Base-by-base conservation (phyloP, 108 stramenopile genomes). In the Aurantiochytrium sp. region DNA sequence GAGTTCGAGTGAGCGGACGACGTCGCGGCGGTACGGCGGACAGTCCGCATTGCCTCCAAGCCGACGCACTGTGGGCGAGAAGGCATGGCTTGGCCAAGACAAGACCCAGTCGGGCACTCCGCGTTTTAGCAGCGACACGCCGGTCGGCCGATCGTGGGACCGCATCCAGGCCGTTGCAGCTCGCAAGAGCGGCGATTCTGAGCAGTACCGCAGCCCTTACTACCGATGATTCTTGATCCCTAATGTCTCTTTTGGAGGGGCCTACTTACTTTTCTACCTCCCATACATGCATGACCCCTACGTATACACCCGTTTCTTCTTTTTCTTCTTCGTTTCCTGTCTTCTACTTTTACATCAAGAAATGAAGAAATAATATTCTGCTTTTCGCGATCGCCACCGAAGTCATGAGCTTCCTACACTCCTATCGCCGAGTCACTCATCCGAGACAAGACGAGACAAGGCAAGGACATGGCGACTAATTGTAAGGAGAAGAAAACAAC, bases 101-200 rank as follows among this genome's bases (percentile, higher is more conserved):
- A 42, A 8, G 21, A 4, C 14, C 64, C 42, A 69, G 64, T 16
- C 10, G 19, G 4, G 23, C 3, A 43, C 18, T 6, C 76, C 76
- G 6, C 45, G 76, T 25, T 53, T 83, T 23, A 83, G 49, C 51
- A 83, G 76, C 76, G 76, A 83, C 49, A 53, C 49, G 49, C 76
- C 76, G 12, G 49, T 83, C 0, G 76, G 76, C 6, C 19, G 51
- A 8, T 83, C 76, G 10, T 83, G 76, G 76, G 76, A 83, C 49
- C 76, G 76, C 45, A 53, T 83, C 28, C 76, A 83, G 51, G 76
- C 76, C 28, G 76, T 83, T 12, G 51, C 51, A 16, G 76, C 76
- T 53, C 76, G 76, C 45, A 83, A 83, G 76, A 69, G 64, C 64
- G 64, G 64, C 64, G 64, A 69, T 23, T 69, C 64, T 69, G 64